Base-by-base conservation (phyloP, 129 eudicot genomes). In the Flaveria trinervia region DNA sequence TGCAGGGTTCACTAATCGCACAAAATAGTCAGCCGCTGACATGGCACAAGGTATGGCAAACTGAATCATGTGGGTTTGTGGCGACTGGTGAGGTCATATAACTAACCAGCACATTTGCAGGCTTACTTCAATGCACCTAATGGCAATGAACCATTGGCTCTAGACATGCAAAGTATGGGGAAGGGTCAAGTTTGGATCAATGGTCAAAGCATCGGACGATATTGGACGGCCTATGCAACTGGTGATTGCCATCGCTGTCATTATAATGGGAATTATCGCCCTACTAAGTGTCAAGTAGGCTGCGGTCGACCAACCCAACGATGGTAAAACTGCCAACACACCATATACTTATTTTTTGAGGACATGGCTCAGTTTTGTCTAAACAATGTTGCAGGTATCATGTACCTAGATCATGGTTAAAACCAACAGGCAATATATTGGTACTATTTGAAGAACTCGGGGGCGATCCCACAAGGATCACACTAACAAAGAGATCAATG, bases 101-200 rank as follows among this genome's bases (percentile, higher is more conserved):
- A 55, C 71, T 0, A 7, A 65, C 13, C 43, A 7, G 59, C 33
- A 69, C 26, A 1, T 74, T 46, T 87, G 74, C 87, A 94, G 99
- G 92, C 96, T 81, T 87, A 77, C 71, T 94, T 94, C 62, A 81
- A 89, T 81, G 90, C 89, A 74, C 99, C 99, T 26, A 90, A 81
- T 65, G 99, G 97, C 52, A 85, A 86, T 16, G 97, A 88, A 59
- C 97, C 99, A 6, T 74, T 94, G 83, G 97, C 96, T 28, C 74
- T 94, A 75, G 99, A 94, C 86, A 89, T 94, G 97, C 83, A 64
- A 43, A 94, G 96, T 57, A 94, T 94, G 99, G 96, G 97, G 2
- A 94, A 94, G 79, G 99, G 99, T 66, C 91, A 94, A 82, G 90
- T 91, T 23, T 94, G 97, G 97, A 83, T 94, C 67, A 94, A 94